Evolutionary conservation across 164 flowering plant species (phyloP).

Genomic region (Macadamia integrifolia): DNA sequence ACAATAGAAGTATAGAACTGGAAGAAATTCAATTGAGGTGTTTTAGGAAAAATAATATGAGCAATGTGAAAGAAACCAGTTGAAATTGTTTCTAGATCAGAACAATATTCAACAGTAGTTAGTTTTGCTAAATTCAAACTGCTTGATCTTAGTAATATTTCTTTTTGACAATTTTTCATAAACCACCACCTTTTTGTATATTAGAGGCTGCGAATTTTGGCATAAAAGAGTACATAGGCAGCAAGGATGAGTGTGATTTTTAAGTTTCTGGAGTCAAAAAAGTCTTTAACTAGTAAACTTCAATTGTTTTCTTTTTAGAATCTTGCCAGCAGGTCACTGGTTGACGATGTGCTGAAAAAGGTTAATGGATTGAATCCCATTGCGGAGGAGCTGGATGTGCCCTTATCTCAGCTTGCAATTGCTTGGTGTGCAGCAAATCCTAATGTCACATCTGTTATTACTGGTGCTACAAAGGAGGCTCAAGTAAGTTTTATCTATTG

Average conservation of each 20-base stretch:
- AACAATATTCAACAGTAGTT: too few species aligned
- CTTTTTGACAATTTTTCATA: neutral
- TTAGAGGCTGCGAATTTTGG: neutral
- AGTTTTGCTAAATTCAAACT: too few species aligned
- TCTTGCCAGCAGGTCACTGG: slow-evolving; percentile 84
- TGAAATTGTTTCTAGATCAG: too few species aligned
- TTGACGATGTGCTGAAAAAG: slow-evolving; percentile 87
- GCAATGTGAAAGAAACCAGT: too few species aligned
- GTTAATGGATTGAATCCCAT: slow-evolving; percentile 83
- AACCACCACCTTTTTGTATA: too few species aligned
- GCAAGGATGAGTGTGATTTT: neutral
- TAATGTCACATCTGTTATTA: slow-evolving; percentile 91
- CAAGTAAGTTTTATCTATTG: slow-evolving; percentile 51
- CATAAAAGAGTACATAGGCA: neutral
- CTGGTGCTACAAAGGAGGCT: slow-evolving; percentile 93
- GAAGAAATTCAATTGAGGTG: too few species aligned
- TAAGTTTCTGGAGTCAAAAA: neutral
- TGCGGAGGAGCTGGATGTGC: slow-evolving; percentile 85
- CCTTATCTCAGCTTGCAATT: slow-evolving; percentile 90
- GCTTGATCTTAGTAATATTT: too few species aligned
- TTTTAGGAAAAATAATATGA: too few species aligned
- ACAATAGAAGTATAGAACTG: too few species aligned
- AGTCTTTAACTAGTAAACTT: neutral
- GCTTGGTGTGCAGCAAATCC: slow-evolving; percentile 99
- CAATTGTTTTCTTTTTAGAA: slow-evolving; percentile 41